A percentile compares a stretch with the other conserved stretches of the same genome.
These are phyloP conservation scores for Decorospora gaudefroyi DNA, from an alignment of 2,329 filamentous ascomycete genomes.

Conservation along the genomic window DNA sequence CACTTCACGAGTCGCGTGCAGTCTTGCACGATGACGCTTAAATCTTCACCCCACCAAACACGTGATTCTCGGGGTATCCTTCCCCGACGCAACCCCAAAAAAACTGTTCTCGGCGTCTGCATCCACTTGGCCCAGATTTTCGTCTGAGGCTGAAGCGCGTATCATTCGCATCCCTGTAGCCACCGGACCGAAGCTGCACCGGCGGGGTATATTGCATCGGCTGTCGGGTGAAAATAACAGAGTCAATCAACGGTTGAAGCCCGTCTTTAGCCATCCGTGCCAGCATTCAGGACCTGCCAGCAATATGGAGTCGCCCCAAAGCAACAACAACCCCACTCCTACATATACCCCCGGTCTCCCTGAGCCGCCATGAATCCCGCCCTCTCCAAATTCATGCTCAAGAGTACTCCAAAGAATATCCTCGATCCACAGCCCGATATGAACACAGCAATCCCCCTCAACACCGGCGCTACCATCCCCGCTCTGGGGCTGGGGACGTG, in stretches of 20 bases:
- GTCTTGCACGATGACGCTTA: slow-evolving; percentile 27
- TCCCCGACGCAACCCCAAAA: slow-evolving; percentile 22
- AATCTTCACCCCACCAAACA: slow-evolving; percentile 12
- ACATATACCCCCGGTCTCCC: slow-evolving; percentile 34
- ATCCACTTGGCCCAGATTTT: slow-evolving; percentile 11
- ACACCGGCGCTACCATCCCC: slow-evolving; percentile 49
- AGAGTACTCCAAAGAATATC: slow-evolving; percentile 44
- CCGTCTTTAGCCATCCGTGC: slow-evolving; percentile 11
- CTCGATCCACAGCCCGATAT: slow-evolving; percentile 47
- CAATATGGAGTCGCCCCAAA: slow-evolving; percentile 11
- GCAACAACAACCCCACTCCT: slow-evolving; percentile 14
- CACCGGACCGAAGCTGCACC: slow-evolving; percentile 29
- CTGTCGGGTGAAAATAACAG: slow-evolving; percentile 42
- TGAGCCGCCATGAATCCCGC: slow-evolving; percentile 44
- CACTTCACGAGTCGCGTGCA: slow-evolving; percentile 1
- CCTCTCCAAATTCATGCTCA: slow-evolving; percentile 49
- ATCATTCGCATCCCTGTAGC: slow-evolving; percentile 12
- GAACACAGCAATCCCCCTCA: slow-evolving; percentile 48
- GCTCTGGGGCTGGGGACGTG: slow-evolving; percentile 48
- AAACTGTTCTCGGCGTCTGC: slow-evolving; percentile 18
- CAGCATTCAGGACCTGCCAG: slow-evolving; percentile 2
- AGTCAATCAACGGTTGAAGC: slow-evolving; percentile 40
- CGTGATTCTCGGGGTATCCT: slow-evolving; percentile 29
- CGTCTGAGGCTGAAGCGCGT: slow-evolving; percentile 15
- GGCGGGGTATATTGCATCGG: slow-evolving; percentile 32